Evolutionary conservation across 768 basidiomycete species (phyloP).

Genomic region (Russula virescens): DNA sequence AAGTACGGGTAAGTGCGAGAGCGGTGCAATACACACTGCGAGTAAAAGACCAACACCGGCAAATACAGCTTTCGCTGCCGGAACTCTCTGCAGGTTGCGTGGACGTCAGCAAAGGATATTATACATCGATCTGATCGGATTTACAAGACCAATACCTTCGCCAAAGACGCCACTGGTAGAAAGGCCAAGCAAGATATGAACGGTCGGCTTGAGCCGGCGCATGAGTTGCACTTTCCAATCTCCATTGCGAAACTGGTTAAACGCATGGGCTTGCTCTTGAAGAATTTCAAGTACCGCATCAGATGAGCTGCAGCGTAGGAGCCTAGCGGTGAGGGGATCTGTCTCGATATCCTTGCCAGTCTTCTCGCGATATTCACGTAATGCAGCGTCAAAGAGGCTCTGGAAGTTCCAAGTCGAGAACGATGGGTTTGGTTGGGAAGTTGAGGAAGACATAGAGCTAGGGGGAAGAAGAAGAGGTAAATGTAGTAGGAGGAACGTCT

Average conservation of each 20-base stretch:
- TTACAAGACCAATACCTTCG: background rate
- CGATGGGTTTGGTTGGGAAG: no score
- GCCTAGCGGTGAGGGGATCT: background rate
- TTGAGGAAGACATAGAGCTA: no score
- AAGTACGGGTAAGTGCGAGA: background rate
- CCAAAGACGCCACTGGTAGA: background rate
- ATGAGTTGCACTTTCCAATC: background rate
- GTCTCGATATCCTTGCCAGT: background rate
- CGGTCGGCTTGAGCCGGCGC: background rate
- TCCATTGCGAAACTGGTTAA: slow-evolving; percentile 3
- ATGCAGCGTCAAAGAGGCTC: background rate
- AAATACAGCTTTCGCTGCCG: background rate
- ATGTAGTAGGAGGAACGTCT: no score
- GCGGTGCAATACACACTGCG: background rate
- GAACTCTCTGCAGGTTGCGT: background rate
- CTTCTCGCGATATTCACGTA: background rate
- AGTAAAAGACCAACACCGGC: slow-evolving; percentile 4
- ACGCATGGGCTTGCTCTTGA: background rate
- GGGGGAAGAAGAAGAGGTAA: no score
- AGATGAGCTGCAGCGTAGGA: background rate
- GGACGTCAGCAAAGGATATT: background rate
- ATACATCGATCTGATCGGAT: background rate
- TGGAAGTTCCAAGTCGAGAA: background rate
- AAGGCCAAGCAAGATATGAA: background rate
- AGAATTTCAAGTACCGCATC: background rate